Evolutionary conservation across 2,329 filamentous ascomycete species (phyloP), one percentile per base, ranked within the genome.

Genomic region (Fusarium sp.): DNA sequence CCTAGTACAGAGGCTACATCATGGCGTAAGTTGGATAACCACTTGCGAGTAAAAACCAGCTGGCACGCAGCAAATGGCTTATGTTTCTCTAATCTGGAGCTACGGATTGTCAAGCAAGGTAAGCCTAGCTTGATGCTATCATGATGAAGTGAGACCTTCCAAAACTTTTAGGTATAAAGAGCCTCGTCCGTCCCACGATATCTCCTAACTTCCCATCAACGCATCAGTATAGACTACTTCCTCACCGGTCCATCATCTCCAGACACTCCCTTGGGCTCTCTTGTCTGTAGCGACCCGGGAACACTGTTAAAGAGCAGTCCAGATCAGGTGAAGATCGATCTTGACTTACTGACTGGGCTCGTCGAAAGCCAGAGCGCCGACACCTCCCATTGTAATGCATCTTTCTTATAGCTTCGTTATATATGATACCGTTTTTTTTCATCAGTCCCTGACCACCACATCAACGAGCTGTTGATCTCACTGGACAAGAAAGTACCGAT

Each of bases 261-360:
- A 0, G 0, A 38, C 10, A 11, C 18, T 38, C 5, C 3, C 18
- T 38, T 38, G 34, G 59, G 49, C 16, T 62, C 61, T 3, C 0
- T 13, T 3, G 62, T 58, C 20, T 38, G 40, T 8, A 22, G 34
- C 3, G 53, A 73, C n/a, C 4, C 15, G 0, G 0, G 20, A 3
- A 69, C 60, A 11, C 15, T 32, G 6, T 71, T 71, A 0, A 73
- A 64, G 55, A 38, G 11, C 8, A 62, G 43, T 46, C 10, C 8
- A 13, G 64, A 49, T 25, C 69, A 76, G 48, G 54, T 72, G 52
- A 65, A 54, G 43, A 32, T 60, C n/a, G 67, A 68, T 1, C 66
- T 76, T 3, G 57, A 67, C 24, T 69, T 74, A 18, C 30, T 55
- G 2, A 29, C 29, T 1, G 65, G 67, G 12, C 58, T 74, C 18